Evolutionary conservation across 1,284 basidiomycete species (phyloP).

Genomic region (Moniliophthora roreri): DNA sequence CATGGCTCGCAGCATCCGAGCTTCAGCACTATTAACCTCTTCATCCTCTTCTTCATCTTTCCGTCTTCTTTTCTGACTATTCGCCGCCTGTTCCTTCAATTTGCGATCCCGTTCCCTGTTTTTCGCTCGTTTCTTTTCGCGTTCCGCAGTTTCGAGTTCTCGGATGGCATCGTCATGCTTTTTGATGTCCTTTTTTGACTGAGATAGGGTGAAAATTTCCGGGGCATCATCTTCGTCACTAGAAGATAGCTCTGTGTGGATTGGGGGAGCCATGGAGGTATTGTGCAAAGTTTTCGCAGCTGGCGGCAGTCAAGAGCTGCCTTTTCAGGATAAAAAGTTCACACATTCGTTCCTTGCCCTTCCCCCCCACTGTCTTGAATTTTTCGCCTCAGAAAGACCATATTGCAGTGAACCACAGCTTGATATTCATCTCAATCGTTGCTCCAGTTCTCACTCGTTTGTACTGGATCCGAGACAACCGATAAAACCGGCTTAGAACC

Average conservation of each 20-base stretch:
- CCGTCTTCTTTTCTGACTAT: slow-evolving; percentile 21
- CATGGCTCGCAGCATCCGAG: slow-evolving; percentile 41
- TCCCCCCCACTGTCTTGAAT: too few species aligned
- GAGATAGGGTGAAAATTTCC: slow-evolving; percentile 41
- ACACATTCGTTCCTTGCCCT: too few species aligned
- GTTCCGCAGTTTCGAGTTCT: slow-evolving; percentile 34
- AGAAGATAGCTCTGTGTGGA: slow-evolving; percentile 14
- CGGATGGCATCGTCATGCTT: slow-evolving; percentile 30
- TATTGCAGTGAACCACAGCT: too few species aligned
- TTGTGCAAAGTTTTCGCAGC: not conserved
- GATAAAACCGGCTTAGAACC: too few species aligned
- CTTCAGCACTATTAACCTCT: slow-evolving; percentile 18
- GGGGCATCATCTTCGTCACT: slow-evolving; percentile 41
- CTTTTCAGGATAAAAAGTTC: too few species aligned
- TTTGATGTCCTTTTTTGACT: slow-evolving; percentile 39
- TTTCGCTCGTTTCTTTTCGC: slow-evolving; percentile 34
- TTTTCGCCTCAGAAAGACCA: too few species aligned
- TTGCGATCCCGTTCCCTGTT: slow-evolving; percentile 45
- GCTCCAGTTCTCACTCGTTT: too few species aligned
- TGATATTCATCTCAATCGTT: too few species aligned
- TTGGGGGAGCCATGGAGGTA: slow-evolving; percentile 14
- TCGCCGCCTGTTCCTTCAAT: slow-evolving; percentile 45
- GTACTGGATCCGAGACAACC: too few species aligned
- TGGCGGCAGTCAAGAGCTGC: too few species aligned
- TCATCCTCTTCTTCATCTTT: slow-evolving; percentile 18